A percentile compares a stretch with the other conserved stretches of the same genome.
These are phyloP conservation scores for Croton laevigatus DNA, from an alignment of 441 rosid genomes.

Conservation along the genomic window DNA sequence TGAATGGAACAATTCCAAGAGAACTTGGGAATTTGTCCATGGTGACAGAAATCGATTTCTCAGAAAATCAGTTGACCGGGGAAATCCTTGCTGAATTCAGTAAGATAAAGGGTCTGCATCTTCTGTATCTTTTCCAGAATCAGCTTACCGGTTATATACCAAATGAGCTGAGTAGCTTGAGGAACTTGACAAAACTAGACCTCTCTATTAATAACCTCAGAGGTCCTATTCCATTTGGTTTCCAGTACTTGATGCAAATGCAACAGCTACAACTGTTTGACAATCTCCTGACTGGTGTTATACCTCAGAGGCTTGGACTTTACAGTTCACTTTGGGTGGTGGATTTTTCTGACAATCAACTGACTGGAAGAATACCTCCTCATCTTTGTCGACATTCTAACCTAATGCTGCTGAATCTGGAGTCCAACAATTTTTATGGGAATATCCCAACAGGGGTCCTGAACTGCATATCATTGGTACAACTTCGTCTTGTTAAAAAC, in stretches of 20 bases:
- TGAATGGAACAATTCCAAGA: constrained; percentile 85
- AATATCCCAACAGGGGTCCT: constrained; percentile 63
- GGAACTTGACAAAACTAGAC: constrained; percentile 74
- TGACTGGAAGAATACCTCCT: constrained; percentile 83
- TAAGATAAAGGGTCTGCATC: constrained; percentile 53
- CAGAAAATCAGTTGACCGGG: constrained; percentile 75
- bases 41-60: constrained; percentile 76
- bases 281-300: constrained; percentile 60
- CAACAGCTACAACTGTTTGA: constrained; percentile 80
- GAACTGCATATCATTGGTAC: constrained; percentile 61
- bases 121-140: constrained; percentile 79
- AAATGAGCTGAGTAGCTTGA: constrained; percentile 61
- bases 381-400: constrained; percentile 61
- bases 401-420: constrained; percentile 70
- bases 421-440: constrained; percentile 65
- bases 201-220: constrained; percentile 76
- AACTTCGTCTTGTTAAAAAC: constrained; percentile 77
- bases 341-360: constrained; percentile 70
- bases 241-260: constrained; percentile 66
- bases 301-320: constrained; percentile 75
- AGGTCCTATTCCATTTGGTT: constrained; percentile 77
- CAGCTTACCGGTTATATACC: constrained; percentile 84
- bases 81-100: constrained; percentile 74
- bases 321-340: constrained; percentile 83
- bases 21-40: constrained; percentile 76